Percentiles rank a stretch among this genome's conserved stretches.
These are phyloP conservation scores for Ilex paraguariensis DNA, from an alignment of 305 asterid genomes.

Conservation along the genomic window DNA sequence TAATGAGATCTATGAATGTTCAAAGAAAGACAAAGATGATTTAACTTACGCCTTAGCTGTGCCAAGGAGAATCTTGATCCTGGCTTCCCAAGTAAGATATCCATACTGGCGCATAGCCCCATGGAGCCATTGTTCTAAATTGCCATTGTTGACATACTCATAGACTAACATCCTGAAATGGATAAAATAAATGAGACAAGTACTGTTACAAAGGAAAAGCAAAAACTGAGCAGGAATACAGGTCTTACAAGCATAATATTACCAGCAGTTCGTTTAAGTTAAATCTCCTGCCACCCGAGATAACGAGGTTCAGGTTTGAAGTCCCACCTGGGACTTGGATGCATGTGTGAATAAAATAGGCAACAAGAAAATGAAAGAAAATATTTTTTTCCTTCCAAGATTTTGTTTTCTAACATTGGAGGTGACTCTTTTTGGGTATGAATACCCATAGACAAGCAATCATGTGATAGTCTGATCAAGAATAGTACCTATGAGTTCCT, in stretches of 20 bases:
- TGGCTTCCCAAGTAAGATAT: slow-evolving; percentile 92
- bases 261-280: background rate
- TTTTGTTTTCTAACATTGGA: too few relatives aligned
- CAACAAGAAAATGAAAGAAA: background rate
- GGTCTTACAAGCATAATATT: background rate
- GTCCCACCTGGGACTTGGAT: background rate
- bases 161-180: slow-evolving; percentile 72
- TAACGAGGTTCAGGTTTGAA: background rate
- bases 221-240: background rate
- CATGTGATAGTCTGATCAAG: too few relatives aligned
- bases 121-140: slow-evolving; percentile 95
- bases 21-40: slow-evolving; percentile 8
- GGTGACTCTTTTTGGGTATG: too few relatives aligned
- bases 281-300: background rate
- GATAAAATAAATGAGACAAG: background rate
- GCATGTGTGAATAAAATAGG: too few relatives aligned
- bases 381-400: too few relatives aligned
- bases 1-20: slow-evolving; percentile 5
- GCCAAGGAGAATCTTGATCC: slow-evolving; percentile 83
- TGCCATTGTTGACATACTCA: slow-evolving; percentile 91
- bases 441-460: too few relatives aligned
- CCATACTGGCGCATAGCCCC: slow-evolving; percentile 95
- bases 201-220: background rate
- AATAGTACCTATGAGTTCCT: slow-evolving; percentile 88
- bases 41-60: slow-evolving; percentile 93